Conservation (phyloP, 2,329 filamentous ascomycete species). For the Acrocalymma vagum region DNA sequence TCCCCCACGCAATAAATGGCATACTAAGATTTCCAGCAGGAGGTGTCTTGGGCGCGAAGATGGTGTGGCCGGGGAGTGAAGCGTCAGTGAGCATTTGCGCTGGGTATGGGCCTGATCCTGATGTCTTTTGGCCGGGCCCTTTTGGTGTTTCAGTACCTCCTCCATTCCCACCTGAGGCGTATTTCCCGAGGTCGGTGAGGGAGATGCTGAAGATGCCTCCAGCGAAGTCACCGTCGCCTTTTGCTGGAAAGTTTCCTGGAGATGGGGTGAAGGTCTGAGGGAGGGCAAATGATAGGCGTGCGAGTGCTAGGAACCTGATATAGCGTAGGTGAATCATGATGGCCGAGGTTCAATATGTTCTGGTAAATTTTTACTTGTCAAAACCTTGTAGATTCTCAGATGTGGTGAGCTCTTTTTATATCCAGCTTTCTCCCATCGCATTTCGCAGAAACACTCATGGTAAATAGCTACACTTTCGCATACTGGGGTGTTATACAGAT, state of each 20-base stretch:
- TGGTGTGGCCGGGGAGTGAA: constrained; percentile 23
- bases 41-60: constrained; percentile 23
- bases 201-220: constrained; percentile 31
- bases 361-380: too few species aligned
- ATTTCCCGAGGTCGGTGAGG: constrained; percentile 23
- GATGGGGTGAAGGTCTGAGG: constrained; percentile 19
- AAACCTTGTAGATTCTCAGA: too few species aligned
- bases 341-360: too few species aligned
- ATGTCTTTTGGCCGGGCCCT: constrained; percentile 20
- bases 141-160: constrained; percentile 16
- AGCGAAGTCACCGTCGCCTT: constrained; percentile 27
- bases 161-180: constrained; percentile 16
- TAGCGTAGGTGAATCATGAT: too few species aligned
- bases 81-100: constrained; percentile 24
- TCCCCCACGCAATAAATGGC: constrained; percentile 30
- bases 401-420: too few species aligned
- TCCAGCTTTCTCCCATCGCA: too few species aligned
- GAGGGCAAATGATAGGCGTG: too few species aligned
- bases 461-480: too few species aligned
- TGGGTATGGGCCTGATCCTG: constrained; percentile 28
- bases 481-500: too few species aligned
- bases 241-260: constrained; percentile 26
- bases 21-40: constrained; percentile 21
- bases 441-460: too few species aligned
- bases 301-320: too few species aligned